phyloP scores from a whole-genome alignment of 495 filamentous ascomycete species.

The Xylaria bambusicola region DNA sequence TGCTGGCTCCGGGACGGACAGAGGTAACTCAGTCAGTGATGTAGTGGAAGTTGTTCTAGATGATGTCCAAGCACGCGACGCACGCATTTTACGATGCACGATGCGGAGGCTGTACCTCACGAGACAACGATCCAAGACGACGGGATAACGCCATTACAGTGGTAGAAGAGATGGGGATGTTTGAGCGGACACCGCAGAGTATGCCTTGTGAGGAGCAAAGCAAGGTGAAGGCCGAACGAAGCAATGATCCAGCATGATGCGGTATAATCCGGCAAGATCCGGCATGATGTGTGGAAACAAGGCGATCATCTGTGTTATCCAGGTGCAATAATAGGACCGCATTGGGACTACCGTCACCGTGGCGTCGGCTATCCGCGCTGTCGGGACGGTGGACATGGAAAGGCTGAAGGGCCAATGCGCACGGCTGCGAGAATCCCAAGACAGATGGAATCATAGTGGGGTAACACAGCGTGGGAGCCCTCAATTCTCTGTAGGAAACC shows the following conservation, averaged over 20 bases:
- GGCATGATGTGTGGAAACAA: not conserved
- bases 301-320: not conserved
- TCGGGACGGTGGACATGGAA: conserved; percentile 24
- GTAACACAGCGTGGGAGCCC: conserved; percentile 23
- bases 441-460: not conserved
- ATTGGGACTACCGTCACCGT: conserved; percentile 5
- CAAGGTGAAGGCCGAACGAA: not conserved
- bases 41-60: not conserved
- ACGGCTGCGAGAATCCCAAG: conserved; percentile 9
- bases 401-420: conserved; percentile 11
- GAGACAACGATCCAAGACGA: not conserved
- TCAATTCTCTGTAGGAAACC: conserved; percentile 27
- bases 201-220: conserved; percentile 14
- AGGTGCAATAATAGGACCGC: too few relatives aligned
- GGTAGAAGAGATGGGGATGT: too few relatives aligned
- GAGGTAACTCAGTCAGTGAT: too few relatives aligned
- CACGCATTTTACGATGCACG: not conserved
- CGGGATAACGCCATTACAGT: too few relatives aligned
- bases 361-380: conserved; percentile 19
- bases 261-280: not conserved
- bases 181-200: not conserved
- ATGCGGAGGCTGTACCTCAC: not conserved
- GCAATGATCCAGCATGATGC: conserved; percentile 2
- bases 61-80: not conserved
- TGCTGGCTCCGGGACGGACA: not conserved